A percentile compares a stretch with the other conserved stretches of the same genome.
phyloP scores from a whole-genome alignment of 331 rosid genomes.

The Malus hybrid region DNA sequence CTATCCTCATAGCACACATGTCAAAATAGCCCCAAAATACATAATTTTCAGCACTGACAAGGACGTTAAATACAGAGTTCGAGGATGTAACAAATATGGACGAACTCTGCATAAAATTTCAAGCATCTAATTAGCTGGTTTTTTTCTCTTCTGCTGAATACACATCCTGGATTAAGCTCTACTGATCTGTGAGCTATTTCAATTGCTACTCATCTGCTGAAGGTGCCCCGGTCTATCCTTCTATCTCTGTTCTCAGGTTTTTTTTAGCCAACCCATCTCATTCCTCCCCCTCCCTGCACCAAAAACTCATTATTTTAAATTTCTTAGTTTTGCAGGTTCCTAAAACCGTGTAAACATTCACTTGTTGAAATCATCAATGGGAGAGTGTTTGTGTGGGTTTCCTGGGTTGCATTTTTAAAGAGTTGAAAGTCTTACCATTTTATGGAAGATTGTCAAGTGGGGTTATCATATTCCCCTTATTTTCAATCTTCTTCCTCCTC shows the following conservation, averaged over 20 bases:
- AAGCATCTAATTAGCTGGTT: conserved; percentile 13
- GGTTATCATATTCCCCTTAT: background rate
- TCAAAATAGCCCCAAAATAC: conserved; percentile 16
- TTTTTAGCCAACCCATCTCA: background rate
- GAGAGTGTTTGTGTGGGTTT: conserved; percentile 13
- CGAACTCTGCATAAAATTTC: background rate
- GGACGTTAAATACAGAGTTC: background rate
- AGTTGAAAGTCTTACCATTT: conserved; percentile 24
- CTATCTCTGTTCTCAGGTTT: conserved; percentile 4
- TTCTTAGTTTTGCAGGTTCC: background rate
- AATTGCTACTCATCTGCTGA: conserved; percentile 3
- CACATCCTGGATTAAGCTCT: conserved; percentile 4
- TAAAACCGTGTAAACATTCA: conserved; percentile 5
- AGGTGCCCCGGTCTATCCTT: conserved; percentile 1
- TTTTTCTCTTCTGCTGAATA: conserved; percentile 7
- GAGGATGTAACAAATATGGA: background rate
- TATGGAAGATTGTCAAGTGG: conserved; percentile 30
- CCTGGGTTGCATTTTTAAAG: conserved; percentile 16
- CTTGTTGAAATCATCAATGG: conserved; percentile 12
- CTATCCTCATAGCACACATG: conserved; percentile 9
- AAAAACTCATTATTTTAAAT: background rate
- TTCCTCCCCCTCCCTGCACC: background rate
- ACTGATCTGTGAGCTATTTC: conserved; percentile 3
- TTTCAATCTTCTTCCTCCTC: conserved; percentile 7
- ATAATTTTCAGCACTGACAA: background rate